Base-by-base conservation (phyloP, 352 stramenopile species). In the Bremia lactucae region DNA sequence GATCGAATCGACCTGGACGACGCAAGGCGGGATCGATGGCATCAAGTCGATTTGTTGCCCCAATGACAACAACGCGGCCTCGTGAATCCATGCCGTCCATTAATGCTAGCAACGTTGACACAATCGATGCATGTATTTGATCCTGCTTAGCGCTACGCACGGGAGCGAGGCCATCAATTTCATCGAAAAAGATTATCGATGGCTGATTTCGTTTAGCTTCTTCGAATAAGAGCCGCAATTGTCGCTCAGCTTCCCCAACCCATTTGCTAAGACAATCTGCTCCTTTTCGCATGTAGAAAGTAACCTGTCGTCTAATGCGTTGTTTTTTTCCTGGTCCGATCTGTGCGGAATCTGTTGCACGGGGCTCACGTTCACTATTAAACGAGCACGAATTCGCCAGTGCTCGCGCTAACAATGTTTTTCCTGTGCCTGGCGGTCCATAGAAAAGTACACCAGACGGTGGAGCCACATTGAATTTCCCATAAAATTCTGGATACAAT, bases 41-140 rank as follows among this genome's bases (percentile, higher is more conserved):
- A 59, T 95, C 86, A 5, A 97, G 70, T n/a, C 95, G 77, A 53
- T 99, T 99, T 0, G 96, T 99, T 4, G 96, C 96, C 11, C 85
- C 96, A 43, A 99, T 90, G n/a, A 99, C 94, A 18, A 99, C 74
- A 1, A 99, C 94, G 20, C 92, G 89, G 36, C 75, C 77, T 13
- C 80, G 75, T 0, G 66, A 66, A 43, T 90, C 75, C 56, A 93
- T 82, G 4, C 88, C 88, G 38, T 97, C 88, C 87, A 97, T 97
- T 14, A 96, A 60, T 19, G 87, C 88, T 11, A 97, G 58, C 45
- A 97, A 54, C 2, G 88, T 97, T 3, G 87, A 96, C 19, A 97
- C 85, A 24, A 97, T 95, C 2, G 80, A 95, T 3, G 82, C 82
- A 52, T 96, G 87, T 41, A 96, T 97, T 50, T 97, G 87, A 49